A percentile compares a stretch with the other conserved stretches of the same genome.
Evolutionary conservation across 164 flowering plant species (phyloP).

Genomic region (Hamamelis virginiana): DNA sequence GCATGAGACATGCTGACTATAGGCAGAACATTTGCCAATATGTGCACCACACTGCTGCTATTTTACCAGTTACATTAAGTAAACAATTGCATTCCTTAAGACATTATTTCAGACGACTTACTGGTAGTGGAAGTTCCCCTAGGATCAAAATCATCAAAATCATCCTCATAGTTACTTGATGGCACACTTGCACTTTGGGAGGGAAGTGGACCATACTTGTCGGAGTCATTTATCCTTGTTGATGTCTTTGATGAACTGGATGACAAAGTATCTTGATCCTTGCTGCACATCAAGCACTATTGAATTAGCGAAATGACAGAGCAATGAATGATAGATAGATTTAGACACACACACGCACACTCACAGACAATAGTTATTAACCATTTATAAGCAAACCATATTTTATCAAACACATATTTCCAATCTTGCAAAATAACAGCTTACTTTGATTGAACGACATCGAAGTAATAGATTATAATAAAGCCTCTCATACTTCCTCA

Average conservation of each 20-base stretch:
- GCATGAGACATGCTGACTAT: background rate
- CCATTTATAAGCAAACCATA: too few relatives aligned
- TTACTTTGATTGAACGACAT: background rate
- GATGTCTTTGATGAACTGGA: conserved; percentile 38
- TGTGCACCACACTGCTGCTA: background rate
- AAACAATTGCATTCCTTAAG: background rate
- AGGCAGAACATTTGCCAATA: background rate
- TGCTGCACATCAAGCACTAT: conserved; percentile 34
- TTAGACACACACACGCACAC: too few relatives aligned
- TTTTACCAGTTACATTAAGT: background rate
- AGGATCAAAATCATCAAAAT: conserved; percentile 95
- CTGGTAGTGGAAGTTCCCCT: conserved; percentile 76
- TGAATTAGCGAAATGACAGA: background rate
- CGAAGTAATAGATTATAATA: background rate
- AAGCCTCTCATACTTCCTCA: too few relatives aligned
- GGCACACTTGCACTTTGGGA: conserved; percentile 47
- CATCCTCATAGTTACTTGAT: conserved; percentile 58
- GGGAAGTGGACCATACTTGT: conserved; percentile 34
- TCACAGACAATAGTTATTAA: too few relatives aligned
- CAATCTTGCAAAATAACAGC: background rate
- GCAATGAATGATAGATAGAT: background rate
- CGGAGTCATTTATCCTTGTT: conserved; percentile 28
- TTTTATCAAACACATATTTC: background rate
- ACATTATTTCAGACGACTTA: conserved; percentile 32
- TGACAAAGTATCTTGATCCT: conserved; percentile 34